Evolutionary conservation across 257 asterid genomes (phyloP), one percentile per base, ranked within the genome.

Genomic region (Lycium ferocissimum): DNA sequence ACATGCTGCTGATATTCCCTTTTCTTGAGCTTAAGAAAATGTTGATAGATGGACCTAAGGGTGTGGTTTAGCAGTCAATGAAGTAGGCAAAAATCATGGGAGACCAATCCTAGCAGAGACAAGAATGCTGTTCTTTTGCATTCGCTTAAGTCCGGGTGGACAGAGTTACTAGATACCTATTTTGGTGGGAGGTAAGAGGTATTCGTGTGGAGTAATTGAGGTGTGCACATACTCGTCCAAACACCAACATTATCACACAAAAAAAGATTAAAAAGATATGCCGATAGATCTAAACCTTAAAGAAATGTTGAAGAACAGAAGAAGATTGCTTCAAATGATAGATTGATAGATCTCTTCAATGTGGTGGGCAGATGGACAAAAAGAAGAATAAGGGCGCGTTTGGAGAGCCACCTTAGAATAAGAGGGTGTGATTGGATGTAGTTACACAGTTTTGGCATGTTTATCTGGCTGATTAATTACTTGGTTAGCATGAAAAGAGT

Each of bases 321-420:
- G 49, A 67, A 37, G 76, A 67, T 67, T 35, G 37, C 76, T 67
- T 67, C 11, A 14, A 33, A 37, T 67, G 76, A 67, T 67, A 66
- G 40, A 66, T 12, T 33, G 73, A 66, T 66, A 35, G 20, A 14
- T 67, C 76, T 67, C 76, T 67, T 67, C 12, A 3, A 67, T 7
- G 11, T 67, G 47, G 73, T 33, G 76, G 38, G 76, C 2, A 38
- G 47, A 67, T 15, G 53, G 76, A 37, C 51, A 38, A 4, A 18
- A 67, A 37, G 51, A 69, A 37, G 13, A 69, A 15, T 69, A 37
- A 37, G 17, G 26, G 65, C 11, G 7, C 33, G 5, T 59, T 59
- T 59, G 33, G 65, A 59, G 65, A 59, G 65, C 4, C 7, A 18
- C 65, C 26, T 59, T 59, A 11, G 65, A 59, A 18, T 59, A 59